These are phyloP conservation scores for Acacia pycnantha DNA, from an alignment of 331 rosid species.

Conservation along the genomic window DNA sequence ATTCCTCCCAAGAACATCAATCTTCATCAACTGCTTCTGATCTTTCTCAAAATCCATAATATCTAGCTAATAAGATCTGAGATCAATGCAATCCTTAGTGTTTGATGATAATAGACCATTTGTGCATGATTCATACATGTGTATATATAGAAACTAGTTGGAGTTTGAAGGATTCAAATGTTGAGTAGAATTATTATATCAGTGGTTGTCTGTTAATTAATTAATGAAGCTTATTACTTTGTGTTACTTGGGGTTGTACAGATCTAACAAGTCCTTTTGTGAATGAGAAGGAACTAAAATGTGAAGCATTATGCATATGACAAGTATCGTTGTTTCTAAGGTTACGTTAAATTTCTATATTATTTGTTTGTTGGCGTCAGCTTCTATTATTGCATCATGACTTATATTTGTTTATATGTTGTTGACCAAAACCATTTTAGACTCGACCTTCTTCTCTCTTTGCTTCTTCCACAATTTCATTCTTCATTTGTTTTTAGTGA, in stretches of 20 bases:
- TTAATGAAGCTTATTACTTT: background rate
- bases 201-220: background rate
- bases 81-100: background rate
- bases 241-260: slow-evolving; percentile 39
- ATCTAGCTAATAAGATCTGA: slow-evolving; percentile 17
- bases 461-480: slow-evolving; percentile 31
- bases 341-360: slow-evolving; percentile 10
- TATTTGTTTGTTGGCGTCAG: slow-evolving; percentile 9
- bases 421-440: slow-evolving; percentile 40
- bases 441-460: slow-evolving; percentile 24
- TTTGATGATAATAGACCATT: slow-evolving; percentile 7
- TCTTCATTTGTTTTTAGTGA: background rate
- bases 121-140: background rate
- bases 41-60: slow-evolving; percentile 44
- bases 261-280: slow-evolving; percentile 25
- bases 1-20: slow-evolving; percentile 43
- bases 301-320: slow-evolving; percentile 26
- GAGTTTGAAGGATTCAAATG: background rate
- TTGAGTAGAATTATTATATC: background rate
- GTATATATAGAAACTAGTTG: background rate
- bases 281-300: slow-evolving; percentile 29
- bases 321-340: slow-evolving; percentile 36
- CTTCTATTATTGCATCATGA: slow-evolving; percentile 36
- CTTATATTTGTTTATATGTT: slow-evolving; percentile 12
- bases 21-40: slow-evolving; percentile 33